Evolutionary conservation across 2,329 filamentous ascomycete species (phyloP), one percentile per base, ranked within the genome.

Genomic region (Fusarium odoratissimum): DNA sequence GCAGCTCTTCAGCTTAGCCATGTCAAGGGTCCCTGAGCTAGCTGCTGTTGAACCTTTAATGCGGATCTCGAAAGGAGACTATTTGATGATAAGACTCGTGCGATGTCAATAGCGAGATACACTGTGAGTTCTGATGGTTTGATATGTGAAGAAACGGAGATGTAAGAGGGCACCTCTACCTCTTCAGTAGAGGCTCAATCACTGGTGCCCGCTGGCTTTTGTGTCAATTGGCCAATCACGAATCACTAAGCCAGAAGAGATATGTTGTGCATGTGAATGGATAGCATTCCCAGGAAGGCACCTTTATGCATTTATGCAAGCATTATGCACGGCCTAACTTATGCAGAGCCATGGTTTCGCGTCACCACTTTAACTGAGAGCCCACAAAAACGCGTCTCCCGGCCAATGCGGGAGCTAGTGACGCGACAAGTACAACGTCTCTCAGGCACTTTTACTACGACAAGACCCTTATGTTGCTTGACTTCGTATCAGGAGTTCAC

Each of bases 341-440:
- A 25, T 60, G 62, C 46, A 67, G 6, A 28, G 17, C 1, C 6
- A 23, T 48, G 28, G 56, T 71, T 60, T 78, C 75, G 77, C 76
- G 76, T 75, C 60, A 44, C 61, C 46, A 56, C 54, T 76, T 78
- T 78, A 78, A 79, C 69, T 76, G 72, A 71, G 33, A 52, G 1
- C 54, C 62, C 75, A 70, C 66, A 54, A 71, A 77, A 73, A 71
- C 77, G 77, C 77, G 77, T 79, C 73, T 75, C 76, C 71, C 69
- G 46, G 68, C 51, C 65, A 76, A 69, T 68, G 54, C 66, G 62
- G 51, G 60, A 71, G 49, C 75, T 60, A 64, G 57, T 42, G 57
- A 76, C 75, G 72, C 74, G 75, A 77, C 74, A 60, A 70, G 60
- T 38, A 61, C 60, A 66, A 76, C 57, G 51, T 70, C 51, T 64